A percentile compares a stretch with the other conserved stretches of the same genome.
phyloP scores from a whole-genome alignment of 2,329 filamentous ascomycete species.

The Macroventuria anomochaeta region DNA sequence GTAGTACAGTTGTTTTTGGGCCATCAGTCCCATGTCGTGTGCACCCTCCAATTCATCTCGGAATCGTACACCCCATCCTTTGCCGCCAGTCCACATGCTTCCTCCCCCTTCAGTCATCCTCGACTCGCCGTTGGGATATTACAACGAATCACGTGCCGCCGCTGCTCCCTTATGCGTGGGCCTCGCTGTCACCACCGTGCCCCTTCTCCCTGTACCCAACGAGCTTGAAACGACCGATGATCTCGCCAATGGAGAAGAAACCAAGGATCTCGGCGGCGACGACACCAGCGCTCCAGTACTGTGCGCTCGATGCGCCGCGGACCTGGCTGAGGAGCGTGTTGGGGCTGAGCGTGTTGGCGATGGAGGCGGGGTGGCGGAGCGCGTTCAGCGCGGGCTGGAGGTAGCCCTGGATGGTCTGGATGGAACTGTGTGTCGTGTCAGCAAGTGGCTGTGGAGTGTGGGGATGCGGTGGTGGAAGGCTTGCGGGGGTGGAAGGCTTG shows the following conservation, averaged over 20 bases:
- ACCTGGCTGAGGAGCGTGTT: slow-evolving; percentile 62
- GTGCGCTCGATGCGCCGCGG: slow-evolving; percentile 73
- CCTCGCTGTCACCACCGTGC: slow-evolving; percentile 20
- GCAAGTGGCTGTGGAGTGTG: neutral
- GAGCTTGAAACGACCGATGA: slow-evolving; percentile 93
- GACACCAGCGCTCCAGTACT: slow-evolving; percentile 77
- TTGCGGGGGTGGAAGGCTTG: slow-evolving; percentile 86
- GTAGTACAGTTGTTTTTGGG: slow-evolving; percentile 46
- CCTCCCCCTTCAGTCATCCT: too few species aligned
- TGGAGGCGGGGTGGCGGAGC: slow-evolving; percentile 70
- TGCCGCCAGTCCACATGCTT: too few species aligned
- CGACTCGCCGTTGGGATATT: neutral
- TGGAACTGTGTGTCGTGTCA: slow-evolving; percentile 62
- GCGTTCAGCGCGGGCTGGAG: slow-evolving; percentile 76
- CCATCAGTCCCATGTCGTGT: slow-evolving; percentile 23
- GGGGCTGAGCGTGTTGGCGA: slow-evolving; percentile 63
- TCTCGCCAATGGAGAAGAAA: slow-evolving; percentile 98
- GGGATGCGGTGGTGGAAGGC: slow-evolving; percentile 45
- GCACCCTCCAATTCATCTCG: slow-evolving; percentile 24
- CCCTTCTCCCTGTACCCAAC: slow-evolving; percentile 73
- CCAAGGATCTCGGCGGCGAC: slow-evolving; percentile 85
- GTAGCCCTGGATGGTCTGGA: slow-evolving; percentile 85
- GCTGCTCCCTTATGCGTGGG: slow-evolving; percentile 23
- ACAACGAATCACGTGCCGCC: neutral
- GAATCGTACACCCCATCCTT: slow-evolving; percentile 28